A percentile compares a stretch with the other conserved stretches of the same genome.
Conservation (phyloP, 2,329 filamentous ascomycete genomes). For the Xylariaceae sp. region DNA sequence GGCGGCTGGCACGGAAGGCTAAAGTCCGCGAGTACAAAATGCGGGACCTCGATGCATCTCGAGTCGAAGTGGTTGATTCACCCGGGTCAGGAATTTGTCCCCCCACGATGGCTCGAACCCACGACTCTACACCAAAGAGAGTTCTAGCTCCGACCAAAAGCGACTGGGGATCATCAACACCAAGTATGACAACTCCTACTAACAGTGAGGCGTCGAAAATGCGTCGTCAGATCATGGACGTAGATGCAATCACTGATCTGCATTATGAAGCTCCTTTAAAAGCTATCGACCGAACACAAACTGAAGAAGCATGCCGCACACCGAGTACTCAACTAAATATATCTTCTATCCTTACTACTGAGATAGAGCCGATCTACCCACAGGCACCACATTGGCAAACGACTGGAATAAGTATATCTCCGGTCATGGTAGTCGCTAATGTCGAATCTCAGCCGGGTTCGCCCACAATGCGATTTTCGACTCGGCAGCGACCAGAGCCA, state of each 20-base stretch:
- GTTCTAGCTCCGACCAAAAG: constrained; percentile 7
- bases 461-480: constrained; percentile 11
- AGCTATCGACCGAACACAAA: background rate
- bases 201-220: constrained; percentile 3
- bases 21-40: constrained; percentile 26
- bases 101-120: constrained; percentile 6
- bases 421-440: constrained; percentile 29
- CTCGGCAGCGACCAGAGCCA: constrained; percentile 10
- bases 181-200: constrained; percentile 1
- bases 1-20: constrained; percentile 25
- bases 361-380: constrained; percentile 14
- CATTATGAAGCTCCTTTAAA: background rate
- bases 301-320: background rate
- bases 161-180: constrained; percentile 5
- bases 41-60: constrained; percentile 24
- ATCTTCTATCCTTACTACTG: constrained; percentile 19
- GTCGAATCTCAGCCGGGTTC: constrained; percentile 17
- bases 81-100: constrained; percentile 27
- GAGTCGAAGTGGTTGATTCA: constrained; percentile 17
- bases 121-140: constrained; percentile 3
- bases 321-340: constrained; percentile 10
- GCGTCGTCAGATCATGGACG: background rate
- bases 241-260: background rate
- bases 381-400: constrained; percentile 6
- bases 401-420: constrained; percentile 23